Conservation (phyloP, 2,329 filamentous ascomycete genomes). For the Xylariaceae sp. region DNA sequence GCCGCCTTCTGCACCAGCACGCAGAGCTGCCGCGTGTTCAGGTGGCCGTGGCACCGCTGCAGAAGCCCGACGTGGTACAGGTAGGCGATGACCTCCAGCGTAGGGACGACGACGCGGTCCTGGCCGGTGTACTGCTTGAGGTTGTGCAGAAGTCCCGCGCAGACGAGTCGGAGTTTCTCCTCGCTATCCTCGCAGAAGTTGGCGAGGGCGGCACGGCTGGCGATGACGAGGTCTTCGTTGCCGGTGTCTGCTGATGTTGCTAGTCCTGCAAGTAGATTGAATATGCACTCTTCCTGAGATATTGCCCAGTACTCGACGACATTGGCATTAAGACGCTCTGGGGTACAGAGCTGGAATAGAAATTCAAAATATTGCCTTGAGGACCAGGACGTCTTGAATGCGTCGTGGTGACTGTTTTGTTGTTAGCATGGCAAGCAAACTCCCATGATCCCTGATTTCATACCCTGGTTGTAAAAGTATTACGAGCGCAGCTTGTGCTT, state of each 20-base stretch:
- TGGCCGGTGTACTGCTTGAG: constrained; percentile 49
- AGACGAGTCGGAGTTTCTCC: constrained; percentile 39
- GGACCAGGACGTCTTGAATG: constrained; percentile 39
- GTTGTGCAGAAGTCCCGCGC: constrained; percentile 49
- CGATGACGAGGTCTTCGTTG: constrained; percentile 69
- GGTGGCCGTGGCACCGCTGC: constrained; percentile 29
- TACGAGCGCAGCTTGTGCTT: constrained; percentile 54
- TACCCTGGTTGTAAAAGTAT: constrained; percentile 44
- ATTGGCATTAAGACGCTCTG: constrained; percentile 31
- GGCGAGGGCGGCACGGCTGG: constrained; percentile 61
- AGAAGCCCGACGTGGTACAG: constrained; percentile 62
- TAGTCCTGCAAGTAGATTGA: constrained; percentile 59
- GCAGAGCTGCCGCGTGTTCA: constrained; percentile 57
- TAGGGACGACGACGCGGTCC: constrained; percentile 70
- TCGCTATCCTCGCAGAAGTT: constrained; percentile 43
- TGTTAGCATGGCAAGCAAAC: constrained; percentile 15
- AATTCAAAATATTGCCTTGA: constrained; percentile 58
- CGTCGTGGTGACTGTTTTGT: constrained; percentile 27
- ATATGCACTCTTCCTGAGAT: constrained; percentile 37
- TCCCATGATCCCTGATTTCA: constrained; percentile 9
- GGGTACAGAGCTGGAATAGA: constrained; percentile 49
- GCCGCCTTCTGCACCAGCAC: constrained; percentile 71
- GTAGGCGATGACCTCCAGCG: constrained; percentile 73
- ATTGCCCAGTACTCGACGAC: constrained; percentile 32
- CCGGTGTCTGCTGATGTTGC: constrained; percentile 74